Conservation (phyloP, 495 filamentous ascomycete species). For the Xylaria flabelliformis region DNA sequence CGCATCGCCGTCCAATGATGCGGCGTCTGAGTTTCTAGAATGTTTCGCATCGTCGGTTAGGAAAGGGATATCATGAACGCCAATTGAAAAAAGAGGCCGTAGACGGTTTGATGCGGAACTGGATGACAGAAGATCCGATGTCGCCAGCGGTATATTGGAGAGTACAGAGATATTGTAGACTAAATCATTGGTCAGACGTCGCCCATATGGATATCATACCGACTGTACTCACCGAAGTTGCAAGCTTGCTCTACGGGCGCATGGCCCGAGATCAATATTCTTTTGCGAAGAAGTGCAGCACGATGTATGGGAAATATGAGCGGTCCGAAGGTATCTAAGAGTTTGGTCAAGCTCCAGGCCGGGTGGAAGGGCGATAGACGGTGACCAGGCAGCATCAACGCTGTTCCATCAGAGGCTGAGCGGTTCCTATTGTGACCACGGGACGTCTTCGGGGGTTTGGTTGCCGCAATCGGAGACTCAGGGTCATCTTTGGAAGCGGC, state of each 20-base stretch:
- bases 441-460: slow-evolving; percentile 37
- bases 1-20: slow-evolving; percentile 34
- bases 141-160: slow-evolving; percentile 73
- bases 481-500: slow-evolving; percentile 61
- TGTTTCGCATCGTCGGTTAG: slow-evolving; percentile 62
- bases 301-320: slow-evolving; percentile 89
- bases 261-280: slow-evolving; percentile 82
- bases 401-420: slow-evolving; percentile 65
- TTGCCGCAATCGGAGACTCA: slow-evolving; percentile 54
- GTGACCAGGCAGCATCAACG: slow-evolving; percentile 70
- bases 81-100: slow-evolving; percentile 87
- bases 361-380: slow-evolving; percentile 81
- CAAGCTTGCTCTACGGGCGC: slow-evolving; percentile 85
- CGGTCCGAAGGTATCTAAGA: slow-evolving; percentile 85
- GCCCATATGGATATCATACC: neutral
- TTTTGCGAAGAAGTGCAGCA: slow-evolving; percentile 85
- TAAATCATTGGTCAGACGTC: slow-evolving; percentile 41
- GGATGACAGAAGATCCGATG: slow-evolving; percentile 67
- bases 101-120: slow-evolving; percentile 67
- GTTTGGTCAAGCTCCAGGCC: slow-evolving; percentile 75
- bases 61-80: slow-evolving; percentile 88
- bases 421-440: slow-evolving; percentile 57
- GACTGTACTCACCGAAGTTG: slow-evolving; percentile 73
- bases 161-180: slow-evolving; percentile 94
- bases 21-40: slow-evolving; percentile 38